Evolutionary conservation across 176 grass and related monocot species (phyloP), one percentile per base, ranked within the genome.

Genomic region (Pontederia paniculata): DNA sequence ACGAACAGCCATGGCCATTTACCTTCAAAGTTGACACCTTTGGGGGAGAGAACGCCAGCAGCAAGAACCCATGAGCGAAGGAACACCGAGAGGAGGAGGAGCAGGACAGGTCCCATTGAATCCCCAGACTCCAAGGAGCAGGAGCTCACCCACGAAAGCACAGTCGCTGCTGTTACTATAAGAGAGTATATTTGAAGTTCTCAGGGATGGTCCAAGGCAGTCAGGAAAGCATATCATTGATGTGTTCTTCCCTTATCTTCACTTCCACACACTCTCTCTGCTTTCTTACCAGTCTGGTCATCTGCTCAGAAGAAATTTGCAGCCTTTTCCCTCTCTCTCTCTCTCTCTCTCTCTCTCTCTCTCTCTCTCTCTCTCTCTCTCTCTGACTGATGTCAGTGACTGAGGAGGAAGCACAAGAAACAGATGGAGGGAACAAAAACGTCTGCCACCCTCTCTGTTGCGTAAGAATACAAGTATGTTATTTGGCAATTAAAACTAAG

Each of bases 1-100:
- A 50, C 58, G 60, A 72, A 42, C 60, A 47, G 50, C 9, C 9
- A 54, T 37, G 28, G 28, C 28, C 28, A 44, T 55, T 23, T 85
- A 97, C 86, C 91, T 97, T 97, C 93, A 61, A 23, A 42, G 80
- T 98, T 98, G 57, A 98, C 83, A 21, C 93, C 93, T 77, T 98
- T 91, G 42, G 93, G 56, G 48, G 86, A 88, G 77, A 98, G 93
- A 17, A 82, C 49, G 0, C 67, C 86, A 19, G 77, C 25, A 43
- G 42, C 54, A 74, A 57, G 77, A 78, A 21, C 68, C 57, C 45
- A 80, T 5, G 70, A 77, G 14, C 61, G 73, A 21, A 72, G 19
- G 54, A 81, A 58, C 49, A 58, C 41, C 65, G 65, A 46, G 15
- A 66, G 41, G 21, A 81, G 44, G 15, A 66, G 41, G 21, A 81